Evolutionary conservation across 2,329 filamentous ascomycete genomes (phyloP).

Genomic region (Colletotrichum costaricense): DNA sequence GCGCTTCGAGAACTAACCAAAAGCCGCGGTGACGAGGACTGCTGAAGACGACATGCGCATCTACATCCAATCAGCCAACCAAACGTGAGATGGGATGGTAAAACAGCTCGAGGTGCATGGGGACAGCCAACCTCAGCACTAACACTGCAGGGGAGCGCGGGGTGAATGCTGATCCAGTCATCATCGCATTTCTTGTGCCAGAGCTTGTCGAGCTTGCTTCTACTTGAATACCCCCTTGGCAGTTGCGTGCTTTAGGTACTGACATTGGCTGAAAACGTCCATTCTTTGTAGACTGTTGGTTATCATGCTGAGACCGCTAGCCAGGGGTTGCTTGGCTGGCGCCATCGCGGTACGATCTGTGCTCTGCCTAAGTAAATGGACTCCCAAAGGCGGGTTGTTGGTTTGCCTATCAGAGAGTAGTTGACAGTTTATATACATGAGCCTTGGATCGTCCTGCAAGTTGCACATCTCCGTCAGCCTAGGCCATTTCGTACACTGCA

Average conservation of each 20-base stretch:
- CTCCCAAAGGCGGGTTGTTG: too few species aligned
- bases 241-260: background rate
- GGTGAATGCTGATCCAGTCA: background rate
- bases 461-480: too few species aligned
- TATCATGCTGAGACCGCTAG: too few species aligned
- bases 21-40: background rate
- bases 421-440: too few species aligned
- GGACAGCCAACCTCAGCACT: constrained; percentile 8
- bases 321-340: background rate
- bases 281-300: background rate
- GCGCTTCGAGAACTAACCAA: constrained; percentile 30
- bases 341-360: background rate
- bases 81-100: background rate
- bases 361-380: background rate
- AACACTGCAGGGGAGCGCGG: constrained; percentile 11
- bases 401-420: too few species aligned
- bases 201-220: constrained; percentile 3
- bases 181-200: background rate
- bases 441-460: too few species aligned
- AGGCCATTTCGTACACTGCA: too few species aligned
- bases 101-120: background rate
- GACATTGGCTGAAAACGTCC: background rate
- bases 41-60: background rate
- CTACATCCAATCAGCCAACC: background rate
- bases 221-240: background rate